These are phyloP conservation scores for Bipolaris bicolor DNA, from an alignment of 2,329 filamentous ascomycete species.

Conservation along the genomic window DNA sequence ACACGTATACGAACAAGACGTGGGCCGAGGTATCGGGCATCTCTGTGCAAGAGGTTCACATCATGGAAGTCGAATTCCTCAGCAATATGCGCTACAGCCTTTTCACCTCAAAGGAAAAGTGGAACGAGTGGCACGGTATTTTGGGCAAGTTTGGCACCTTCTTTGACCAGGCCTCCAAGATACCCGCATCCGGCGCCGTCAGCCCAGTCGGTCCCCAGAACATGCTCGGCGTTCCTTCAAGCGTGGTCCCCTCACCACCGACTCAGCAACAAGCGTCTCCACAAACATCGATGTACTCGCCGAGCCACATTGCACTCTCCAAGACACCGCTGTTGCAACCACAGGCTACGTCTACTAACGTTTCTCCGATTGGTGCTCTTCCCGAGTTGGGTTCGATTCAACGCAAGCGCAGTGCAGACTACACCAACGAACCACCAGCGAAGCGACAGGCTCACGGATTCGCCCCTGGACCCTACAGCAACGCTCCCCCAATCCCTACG, in stretches of 20 bases:
- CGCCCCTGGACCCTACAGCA: constrained; percentile 45
- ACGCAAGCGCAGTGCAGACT: constrained; percentile 66
- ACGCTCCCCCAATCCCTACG: constrained; percentile 44
- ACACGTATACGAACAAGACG: constrained; percentile 99
- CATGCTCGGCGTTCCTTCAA: constrained; percentile 50
- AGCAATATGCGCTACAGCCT: constrained; percentile 98
- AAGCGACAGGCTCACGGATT: constrained; percentile 58
- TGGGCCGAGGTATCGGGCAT: constrained; percentile 98
- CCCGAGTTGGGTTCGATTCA: constrained; percentile 50
- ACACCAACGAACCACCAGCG: constrained; percentile 60
- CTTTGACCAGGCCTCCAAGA: constrained; percentile 71
- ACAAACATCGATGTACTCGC: constrained; percentile 51
- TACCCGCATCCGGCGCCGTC: constrained; percentile 50
- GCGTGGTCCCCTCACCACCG: constrained; percentile 58
- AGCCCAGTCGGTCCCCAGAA: constrained; percentile 42
- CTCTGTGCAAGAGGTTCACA: constrained; percentile 90
- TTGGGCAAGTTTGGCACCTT: constrained; percentile 83
- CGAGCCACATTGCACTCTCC: constrained; percentile 52
- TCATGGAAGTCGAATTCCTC: constrained; percentile 99
- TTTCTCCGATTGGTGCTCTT: constrained; percentile 53
- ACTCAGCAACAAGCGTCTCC: constrained; percentile 59
- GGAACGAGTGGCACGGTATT: constrained; percentile 85
- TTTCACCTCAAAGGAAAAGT: constrained; percentile 82
- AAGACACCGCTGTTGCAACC: constrained; percentile 50
- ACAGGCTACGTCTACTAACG: constrained; percentile 50